Evolutionary conservation across 1,284 basidiomycete genomes (phyloP).

Genomic region (Irpex sp.): DNA sequence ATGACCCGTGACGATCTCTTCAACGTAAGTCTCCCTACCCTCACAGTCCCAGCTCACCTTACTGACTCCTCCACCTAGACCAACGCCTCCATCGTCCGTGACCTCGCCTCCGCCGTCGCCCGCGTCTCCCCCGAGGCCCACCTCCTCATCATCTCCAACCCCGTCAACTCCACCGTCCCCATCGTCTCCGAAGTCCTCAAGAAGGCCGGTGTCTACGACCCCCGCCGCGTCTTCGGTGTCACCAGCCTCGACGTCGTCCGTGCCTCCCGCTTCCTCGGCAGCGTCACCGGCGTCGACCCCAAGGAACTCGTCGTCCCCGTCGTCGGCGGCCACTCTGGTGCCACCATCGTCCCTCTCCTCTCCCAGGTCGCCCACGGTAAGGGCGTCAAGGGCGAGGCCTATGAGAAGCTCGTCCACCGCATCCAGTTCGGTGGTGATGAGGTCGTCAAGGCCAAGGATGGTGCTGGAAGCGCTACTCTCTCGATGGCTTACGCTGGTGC

Average conservation of each 20-base stretch:
- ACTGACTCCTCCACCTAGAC: constrained; percentile 45
- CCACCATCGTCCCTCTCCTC: constrained; percentile 94
- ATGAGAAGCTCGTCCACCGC: constrained; percentile 74
- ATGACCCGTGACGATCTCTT: constrained; percentile 99
- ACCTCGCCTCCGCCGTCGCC: constrained; percentile 87
- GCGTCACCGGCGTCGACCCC: constrained; percentile 66
- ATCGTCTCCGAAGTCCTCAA: constrained; percentile 93
- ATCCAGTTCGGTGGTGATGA: constrained; percentile 97
- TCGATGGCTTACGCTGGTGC: constrained; percentile 93
- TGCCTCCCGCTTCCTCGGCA: constrained; percentile 87
- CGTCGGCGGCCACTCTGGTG: constrained; percentile 94
- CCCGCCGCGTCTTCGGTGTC: constrained; percentile 77
- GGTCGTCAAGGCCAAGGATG: constrained; percentile 91
- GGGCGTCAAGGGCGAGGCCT: constrained; percentile 61
- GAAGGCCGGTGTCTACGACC: constrained; percentile 94
- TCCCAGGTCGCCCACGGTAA: constrained; percentile 75
- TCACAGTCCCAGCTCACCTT: not conserved
- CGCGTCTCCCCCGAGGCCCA: constrained; percentile 88
- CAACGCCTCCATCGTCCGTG: constrained; percentile 94
- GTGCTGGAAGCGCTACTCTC: constrained; percentile 82
- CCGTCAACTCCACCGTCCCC: constrained; percentile 94
- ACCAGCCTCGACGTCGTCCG: constrained; percentile 98
- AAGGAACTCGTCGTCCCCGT: constrained; percentile 80
- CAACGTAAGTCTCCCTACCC: constrained; percentile 63
- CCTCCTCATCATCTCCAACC: constrained; percentile 96